Conservation (phyloP, 2,329 filamentous ascomycete genomes). For the Penicillium sp. region DNA sequence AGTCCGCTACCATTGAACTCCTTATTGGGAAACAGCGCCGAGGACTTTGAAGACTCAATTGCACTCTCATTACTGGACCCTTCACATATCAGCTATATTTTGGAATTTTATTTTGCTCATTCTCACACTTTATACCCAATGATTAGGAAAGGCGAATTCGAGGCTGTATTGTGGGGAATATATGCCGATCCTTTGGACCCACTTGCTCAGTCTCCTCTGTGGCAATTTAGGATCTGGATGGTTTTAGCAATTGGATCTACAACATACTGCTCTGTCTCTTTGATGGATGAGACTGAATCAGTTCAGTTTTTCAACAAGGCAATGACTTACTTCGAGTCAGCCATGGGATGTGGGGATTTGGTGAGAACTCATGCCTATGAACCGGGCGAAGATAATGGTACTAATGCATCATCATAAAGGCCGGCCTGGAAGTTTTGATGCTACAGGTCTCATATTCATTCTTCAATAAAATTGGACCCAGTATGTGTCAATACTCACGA, state of each 20-base stretch:
- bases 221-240: conserved; percentile 50
- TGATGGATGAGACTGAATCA: conserved; percentile 47
- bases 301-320: conserved; percentile 48
- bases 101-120: conserved; percentile 50
- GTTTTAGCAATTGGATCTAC: conserved; percentile 51
- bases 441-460: conserved; percentile 52
- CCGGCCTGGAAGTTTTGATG: conserved; percentile 47
- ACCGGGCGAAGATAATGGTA: neutral
- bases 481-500: conserved; percentile 26
- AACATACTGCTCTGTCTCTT: conserved; percentile 44
- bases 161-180: conserved; percentile 30
- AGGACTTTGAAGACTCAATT: conserved; percentile 6
- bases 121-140: conserved; percentile 51
- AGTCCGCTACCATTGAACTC: conserved; percentile 3
- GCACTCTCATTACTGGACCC: conserved; percentile 15
- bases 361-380: conserved; percentile 24
- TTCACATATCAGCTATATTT: conserved; percentile 31
- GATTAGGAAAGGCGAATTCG: conserved; percentile 38
- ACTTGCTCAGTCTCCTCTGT: conserved; percentile 33
- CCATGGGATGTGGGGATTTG: conserved; percentile 42
- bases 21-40: conserved; percentile 1
- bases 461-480: conserved; percentile 50
- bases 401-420: conserved; percentile 21
- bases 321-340: conserved; percentile 42
- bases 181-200: conserved; percentile 31